Conservation (phyloP, 1,139 yeast species). For the Taphrina betulina region DNA sequence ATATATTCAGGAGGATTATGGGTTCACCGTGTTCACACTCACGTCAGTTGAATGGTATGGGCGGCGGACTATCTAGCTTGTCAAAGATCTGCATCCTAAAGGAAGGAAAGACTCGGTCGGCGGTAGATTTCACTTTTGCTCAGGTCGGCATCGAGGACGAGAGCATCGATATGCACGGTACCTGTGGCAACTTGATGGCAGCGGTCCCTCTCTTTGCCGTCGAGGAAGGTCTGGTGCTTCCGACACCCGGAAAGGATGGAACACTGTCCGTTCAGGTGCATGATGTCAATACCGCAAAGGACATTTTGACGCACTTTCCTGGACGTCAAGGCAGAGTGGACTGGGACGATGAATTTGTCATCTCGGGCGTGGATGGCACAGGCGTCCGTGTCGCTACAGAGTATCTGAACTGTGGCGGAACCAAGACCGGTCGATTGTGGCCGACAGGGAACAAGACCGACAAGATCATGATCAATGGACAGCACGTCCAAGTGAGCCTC, state of each 20-base stretch:
- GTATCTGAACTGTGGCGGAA: conserved; percentile 12
- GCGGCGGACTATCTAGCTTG: conserved; percentile 12
- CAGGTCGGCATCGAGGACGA: conserved; percentile 7
- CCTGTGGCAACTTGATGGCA: conserved; percentile 14
- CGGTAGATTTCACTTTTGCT: conserved; percentile 14
- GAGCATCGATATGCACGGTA: conserved; percentile 7
- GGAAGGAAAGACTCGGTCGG: background rate
- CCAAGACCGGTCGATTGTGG: conserved; percentile 12
- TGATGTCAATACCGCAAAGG: background rate
- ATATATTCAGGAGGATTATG: conserved; percentile 9
- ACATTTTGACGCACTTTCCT: background rate
- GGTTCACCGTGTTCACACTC: conserved; percentile 9
- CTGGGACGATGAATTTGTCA: conserved; percentile 3
- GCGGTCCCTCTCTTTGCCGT: conserved; percentile 13
- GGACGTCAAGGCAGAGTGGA: background rate
- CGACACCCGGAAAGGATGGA: background rate
- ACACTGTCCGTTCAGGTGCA: background rate
- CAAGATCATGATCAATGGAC: background rate
- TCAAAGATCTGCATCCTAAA: conserved; percentile 7
- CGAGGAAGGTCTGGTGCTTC: background rate
- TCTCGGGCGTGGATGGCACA: conserved; percentile 8
- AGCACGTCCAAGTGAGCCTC: conserved; percentile 1
- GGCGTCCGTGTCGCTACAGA: conserved; percentile 13
- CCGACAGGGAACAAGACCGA: background rate
- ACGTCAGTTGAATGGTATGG: conserved; percentile 16